These are phyloP conservation scores for Penstemon davidsonii DNA, from an alignment of 257 asterid genomes.

Conservation along the genomic window DNA sequence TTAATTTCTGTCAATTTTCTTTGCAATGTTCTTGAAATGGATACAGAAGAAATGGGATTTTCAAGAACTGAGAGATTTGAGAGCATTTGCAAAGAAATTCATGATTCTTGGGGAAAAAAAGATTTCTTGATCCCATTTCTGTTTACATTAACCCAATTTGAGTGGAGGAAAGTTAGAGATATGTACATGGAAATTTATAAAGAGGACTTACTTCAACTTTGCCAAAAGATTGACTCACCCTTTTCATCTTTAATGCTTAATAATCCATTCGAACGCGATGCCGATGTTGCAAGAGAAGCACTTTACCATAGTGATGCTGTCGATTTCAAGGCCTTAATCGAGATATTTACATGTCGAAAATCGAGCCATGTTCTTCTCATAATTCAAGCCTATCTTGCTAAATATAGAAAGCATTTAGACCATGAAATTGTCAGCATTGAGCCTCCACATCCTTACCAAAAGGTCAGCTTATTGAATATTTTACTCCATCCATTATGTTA, in stretches of 20 bases:
- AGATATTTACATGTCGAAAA: constrained; percentile 59
- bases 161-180: constrained; percentile 45
- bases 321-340: constrained; percentile 48
- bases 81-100: constrained; percentile 47
- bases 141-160: constrained; percentile 34
- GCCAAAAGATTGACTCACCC: constrained; percentile 24
- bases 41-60: constrained; percentile 26
- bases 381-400: constrained; percentile 55
- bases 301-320: constrained; percentile 24
- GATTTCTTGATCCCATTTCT: constrained; percentile 27
- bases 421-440: constrained; percentile 56
- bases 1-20: neutral
- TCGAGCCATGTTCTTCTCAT: constrained; percentile 74
- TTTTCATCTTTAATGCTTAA: constrained; percentile 39
- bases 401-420: constrained; percentile 46
- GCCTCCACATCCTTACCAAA: constrained; percentile 63
- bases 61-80: constrained; percentile 34
- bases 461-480: constrained; percentile 35
- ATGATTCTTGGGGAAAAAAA: constrained; percentile 29
- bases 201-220: constrained; percentile 39
- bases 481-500: no score
- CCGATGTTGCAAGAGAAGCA: constrained; percentile 56
- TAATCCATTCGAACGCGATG: constrained; percentile 62
- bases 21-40: constrained; percentile 27
- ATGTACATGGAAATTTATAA: constrained; percentile 42